phyloP scores from a whole-genome alignment of 2,329 filamentous ascomycete genomes.

The Penicillium sp. region DNA sequence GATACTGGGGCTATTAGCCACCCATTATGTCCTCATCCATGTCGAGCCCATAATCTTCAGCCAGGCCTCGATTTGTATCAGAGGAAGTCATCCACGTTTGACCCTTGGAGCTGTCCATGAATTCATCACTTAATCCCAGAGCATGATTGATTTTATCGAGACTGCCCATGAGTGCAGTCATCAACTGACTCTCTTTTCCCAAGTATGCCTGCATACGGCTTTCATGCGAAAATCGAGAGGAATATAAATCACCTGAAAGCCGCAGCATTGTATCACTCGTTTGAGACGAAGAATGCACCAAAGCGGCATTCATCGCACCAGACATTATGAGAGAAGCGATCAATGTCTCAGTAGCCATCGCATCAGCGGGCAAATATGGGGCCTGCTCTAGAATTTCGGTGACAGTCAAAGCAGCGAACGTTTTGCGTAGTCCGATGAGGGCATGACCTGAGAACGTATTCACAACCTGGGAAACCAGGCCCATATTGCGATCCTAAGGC shows the following conservation, averaged over 20 bases:
- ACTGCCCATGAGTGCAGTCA: constrained; percentile 51
- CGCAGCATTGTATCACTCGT: constrained; percentile 50
- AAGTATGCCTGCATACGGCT: constrained; percentile 42
- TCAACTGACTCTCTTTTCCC: constrained; percentile 49
- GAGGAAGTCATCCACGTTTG: constrained; percentile 36
- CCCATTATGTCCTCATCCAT: constrained; percentile 44
- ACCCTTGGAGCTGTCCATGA: constrained; percentile 52
- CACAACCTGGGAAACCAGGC: constrained; percentile 68
- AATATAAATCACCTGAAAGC: constrained; percentile 44
- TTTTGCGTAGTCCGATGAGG: constrained; percentile 68
- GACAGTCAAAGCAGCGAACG: constrained; percentile 65
- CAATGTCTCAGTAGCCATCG: constrained; percentile 32
- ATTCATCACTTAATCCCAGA: constrained; percentile 58
- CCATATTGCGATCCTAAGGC: constrained; percentile 65
- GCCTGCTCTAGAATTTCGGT: constrained; percentile 44
- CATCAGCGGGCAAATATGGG: constrained; percentile 25
- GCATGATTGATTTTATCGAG: constrained; percentile 56
- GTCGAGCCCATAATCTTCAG: constrained; percentile 22
- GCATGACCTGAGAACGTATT: constrained; percentile 72
- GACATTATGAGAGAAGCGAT: constrained; percentile 49
- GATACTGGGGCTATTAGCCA: constrained; percentile 12
- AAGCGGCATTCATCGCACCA: constrained; percentile 50
- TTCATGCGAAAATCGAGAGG: constrained; percentile 38
- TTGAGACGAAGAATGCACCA: constrained; percentile 44
- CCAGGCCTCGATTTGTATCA: constrained; percentile 15